These are phyloP conservation scores for Ceratocystis variospora DNA, from an alignment of 2,329 filamentous ascomycete species.

Conservation along the genomic window DNA sequence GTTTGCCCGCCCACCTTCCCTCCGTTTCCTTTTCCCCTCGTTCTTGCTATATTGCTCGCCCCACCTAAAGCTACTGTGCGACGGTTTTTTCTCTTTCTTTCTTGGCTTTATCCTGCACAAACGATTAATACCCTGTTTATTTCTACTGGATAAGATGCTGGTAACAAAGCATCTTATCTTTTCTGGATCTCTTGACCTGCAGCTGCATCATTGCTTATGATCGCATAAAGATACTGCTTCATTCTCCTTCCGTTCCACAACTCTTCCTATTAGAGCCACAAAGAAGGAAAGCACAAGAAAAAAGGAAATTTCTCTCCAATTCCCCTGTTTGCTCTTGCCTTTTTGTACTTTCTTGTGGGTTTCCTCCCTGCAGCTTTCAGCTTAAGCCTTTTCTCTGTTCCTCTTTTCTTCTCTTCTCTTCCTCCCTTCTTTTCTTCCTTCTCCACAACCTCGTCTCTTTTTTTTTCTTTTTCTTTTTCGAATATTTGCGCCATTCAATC, in stretches of 20 bases:
- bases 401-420: neutral
- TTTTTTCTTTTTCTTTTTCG: neutral
- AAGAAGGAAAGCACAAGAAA: neutral
- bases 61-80: neutral
- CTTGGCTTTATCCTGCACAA: neutral
- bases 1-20: conserved; percentile 1
- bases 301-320: conserved; percentile 5
- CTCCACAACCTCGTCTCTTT: neutral
- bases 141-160: no score
- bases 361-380: neutral
- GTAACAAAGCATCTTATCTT: neutral
- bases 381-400: neutral
- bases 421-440: neutral
- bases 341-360: neutral
- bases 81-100: neutral
- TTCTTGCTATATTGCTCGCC: neutral
- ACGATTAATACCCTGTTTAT: no score
- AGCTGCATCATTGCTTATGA: neutral
- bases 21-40: neutral
- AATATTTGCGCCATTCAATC: neutral
- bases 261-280: neutral
- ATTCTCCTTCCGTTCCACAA: neutral
- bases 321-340: conserved; percentile 3
- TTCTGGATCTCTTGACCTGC: neutral
- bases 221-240: neutral